Conservation (phyloP, 306 rosid species). For the Pterocarpus macrocarpus region DNA sequence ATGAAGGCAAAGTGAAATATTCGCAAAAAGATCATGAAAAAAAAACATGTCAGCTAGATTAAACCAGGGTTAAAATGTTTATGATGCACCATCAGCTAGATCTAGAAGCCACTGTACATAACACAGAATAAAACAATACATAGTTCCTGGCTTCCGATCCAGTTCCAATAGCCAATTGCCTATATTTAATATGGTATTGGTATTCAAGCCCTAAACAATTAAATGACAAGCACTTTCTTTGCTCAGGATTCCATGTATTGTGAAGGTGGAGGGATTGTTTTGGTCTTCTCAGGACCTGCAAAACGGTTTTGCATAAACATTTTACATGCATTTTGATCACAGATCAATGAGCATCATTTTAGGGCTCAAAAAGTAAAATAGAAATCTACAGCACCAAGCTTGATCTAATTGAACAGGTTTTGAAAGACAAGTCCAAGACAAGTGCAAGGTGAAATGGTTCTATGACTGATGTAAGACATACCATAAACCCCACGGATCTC, state of each 20-base stretch:
- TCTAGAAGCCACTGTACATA: not conserved
- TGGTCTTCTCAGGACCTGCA: conserved; percentile 84
- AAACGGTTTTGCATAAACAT: conserved; percentile 36
- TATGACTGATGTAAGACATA: conserved; percentile 44
- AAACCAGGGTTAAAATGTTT: not conserved
- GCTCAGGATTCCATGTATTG: conserved; percentile 85
- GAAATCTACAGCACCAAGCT: no score
- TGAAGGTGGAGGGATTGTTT: conserved; percentile 76
- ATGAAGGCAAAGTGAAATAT: no score
- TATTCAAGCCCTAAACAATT: conserved; percentile 30
- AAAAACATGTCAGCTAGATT: not conserved
- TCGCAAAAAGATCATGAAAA: no score
- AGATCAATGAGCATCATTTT: conserved; percentile 14
- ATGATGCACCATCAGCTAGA: conserved; percentile 37
- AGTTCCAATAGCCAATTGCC: conserved; percentile 48
- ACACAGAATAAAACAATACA: conserved; percentile 15
- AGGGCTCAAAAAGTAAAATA: conserved; percentile 6
- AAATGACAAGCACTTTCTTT: conserved; percentile 20
- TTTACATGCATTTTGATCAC: conserved; percentile 10
- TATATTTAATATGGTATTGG: conserved; percentile 40
- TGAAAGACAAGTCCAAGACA: no score
- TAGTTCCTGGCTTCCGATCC: conserved; percentile 28
- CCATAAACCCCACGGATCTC: conserved; percentile 78
- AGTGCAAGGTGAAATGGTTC: no score
- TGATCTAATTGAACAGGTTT: no score